Percentiles rank a stretch among this genome's conserved stretches.
Conservation (phyloP, 225 moss, liverwort and hornwort species). For the Thuidium tamariscinum region DNA sequence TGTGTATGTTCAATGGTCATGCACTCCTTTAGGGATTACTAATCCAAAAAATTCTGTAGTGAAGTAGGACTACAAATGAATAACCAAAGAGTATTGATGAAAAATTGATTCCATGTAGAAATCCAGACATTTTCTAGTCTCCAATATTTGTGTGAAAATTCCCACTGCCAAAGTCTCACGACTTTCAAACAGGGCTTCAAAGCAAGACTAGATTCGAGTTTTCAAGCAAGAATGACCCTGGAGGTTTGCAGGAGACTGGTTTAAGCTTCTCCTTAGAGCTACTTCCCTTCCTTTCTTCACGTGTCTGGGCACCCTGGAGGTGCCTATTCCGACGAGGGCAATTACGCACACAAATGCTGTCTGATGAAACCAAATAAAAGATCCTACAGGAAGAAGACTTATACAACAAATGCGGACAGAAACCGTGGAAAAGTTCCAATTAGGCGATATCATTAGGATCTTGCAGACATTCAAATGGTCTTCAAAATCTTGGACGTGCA, state of each 20-base stretch:
- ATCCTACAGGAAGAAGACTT: background rate
- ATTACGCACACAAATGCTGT: no score
- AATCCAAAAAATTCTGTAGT: no score
- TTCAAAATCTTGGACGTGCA: background rate
- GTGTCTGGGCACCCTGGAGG: background rate
- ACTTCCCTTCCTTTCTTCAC: background rate
- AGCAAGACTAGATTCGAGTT: no score
- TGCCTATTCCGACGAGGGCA: no score
- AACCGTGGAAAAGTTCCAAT: background rate
- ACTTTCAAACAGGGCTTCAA: rapidly evolving
- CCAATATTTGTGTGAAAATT: background rate
- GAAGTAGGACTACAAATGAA: background rate
- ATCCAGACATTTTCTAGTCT: rapidly evolving
- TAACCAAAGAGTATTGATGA: background rate
- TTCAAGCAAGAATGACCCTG: background rate
- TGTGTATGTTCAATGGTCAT: no score
- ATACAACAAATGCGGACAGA: no score
- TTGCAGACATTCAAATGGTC: background rate
- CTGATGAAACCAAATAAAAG: background rate
- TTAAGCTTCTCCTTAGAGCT: no score
- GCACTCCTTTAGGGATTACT: no score
- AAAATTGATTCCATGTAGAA: background rate
- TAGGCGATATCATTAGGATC: background rate
- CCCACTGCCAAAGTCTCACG: rapidly evolving
- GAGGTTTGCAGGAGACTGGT: background rate